phyloP scores from a whole-genome alignment of 352 stramenopile species.

The Globisporangium viniferum region DNA sequence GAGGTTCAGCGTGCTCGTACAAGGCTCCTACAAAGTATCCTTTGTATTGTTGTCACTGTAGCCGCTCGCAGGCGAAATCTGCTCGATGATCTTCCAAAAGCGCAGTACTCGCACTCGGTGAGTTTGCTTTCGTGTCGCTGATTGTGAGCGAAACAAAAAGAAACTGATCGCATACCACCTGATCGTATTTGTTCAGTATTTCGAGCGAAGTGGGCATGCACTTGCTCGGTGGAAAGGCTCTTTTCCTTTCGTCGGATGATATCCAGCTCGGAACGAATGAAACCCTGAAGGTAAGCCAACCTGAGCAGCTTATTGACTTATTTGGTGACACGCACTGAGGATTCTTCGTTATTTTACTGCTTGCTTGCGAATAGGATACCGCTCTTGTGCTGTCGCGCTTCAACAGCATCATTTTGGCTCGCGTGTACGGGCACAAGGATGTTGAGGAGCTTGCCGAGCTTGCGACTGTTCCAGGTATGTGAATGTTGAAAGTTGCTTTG shows the following conservation, averaged over 20 bases:
- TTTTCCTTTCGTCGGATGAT: constrained; percentile 97
- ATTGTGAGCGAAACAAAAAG: not conserved
- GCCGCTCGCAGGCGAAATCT: constrained; percentile 68
- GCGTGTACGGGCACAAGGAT: constrained; percentile 92
- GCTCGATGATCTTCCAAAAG: constrained; percentile 96
- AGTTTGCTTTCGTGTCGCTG: not conserved
- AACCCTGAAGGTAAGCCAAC: constrained; percentile 68
- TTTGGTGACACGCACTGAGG: not conserved
- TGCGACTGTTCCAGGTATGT: constrained; percentile 77
- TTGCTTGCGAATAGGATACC: constrained; percentile 40
- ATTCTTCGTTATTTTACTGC: not conserved
- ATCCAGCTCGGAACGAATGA: constrained; percentile 99
- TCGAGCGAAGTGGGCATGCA: constrained; percentile 96
- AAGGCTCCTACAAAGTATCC: not conserved
- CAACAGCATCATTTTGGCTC: constrained; percentile 95
- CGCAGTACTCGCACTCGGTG: constrained; percentile 87
- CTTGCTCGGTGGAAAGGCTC: constrained; percentile 93
- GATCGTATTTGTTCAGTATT: constrained; percentile 33
- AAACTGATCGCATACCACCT: not conserved
- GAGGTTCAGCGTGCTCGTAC: not conserved
- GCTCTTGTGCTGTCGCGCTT: constrained; percentile 90
- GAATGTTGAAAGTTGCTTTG: not conserved
- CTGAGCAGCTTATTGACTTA: not conserved
- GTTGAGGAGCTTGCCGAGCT: constrained; percentile 89
- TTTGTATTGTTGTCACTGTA: constrained; percentile 7